Evolutionary conservation across 2,329 filamentous ascomycete genomes (phyloP), one percentile per base, ranked within the genome.

Genomic region (Aspergillus sp.): DNA sequence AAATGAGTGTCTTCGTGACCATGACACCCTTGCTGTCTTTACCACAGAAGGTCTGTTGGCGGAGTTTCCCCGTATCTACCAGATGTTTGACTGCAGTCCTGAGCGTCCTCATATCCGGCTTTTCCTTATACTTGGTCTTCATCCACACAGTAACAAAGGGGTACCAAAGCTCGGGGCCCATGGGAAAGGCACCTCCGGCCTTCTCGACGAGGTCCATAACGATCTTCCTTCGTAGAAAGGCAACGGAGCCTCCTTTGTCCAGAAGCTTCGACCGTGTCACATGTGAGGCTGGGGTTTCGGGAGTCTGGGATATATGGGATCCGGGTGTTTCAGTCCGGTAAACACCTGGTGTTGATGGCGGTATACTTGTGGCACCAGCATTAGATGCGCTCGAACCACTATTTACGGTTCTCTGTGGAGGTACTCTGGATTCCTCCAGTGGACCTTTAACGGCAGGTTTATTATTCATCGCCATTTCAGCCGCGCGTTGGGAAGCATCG

Each of bases 71-170:
- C 19, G 75, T 70, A 40, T 78, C 75, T 39, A 84, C 71, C 59
- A 87, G 70, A 19, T 75, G 68, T 58, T 81, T 82, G 49, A 86
- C 70, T 2, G 80, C 73, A 13, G 73, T 75, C 27, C 76, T 79
- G 30, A 87, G 69, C 2, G 84, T 86, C 39, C 79, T 76, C 37
- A 77, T 73, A 61, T 86, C 82, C 0, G 84, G 83, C 49, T 67
- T 76, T 56, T 75, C 75, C 42, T 75, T 68, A 58, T 75, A 68
- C 13, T 77, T 78, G 8, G 71, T 64, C 59, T 75, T 78, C 51
- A 78, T 72, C 83, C 84, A 87, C 15, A 78, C 71, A 3, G 79
- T 78, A 13, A 76, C 72, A 61, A 85, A 86, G 8, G 84, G 80
- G 61, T 79, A 76, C 69, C 77, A 79, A n/a, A 86, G 75, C 61